Conservation (phyloP, 495 filamentous ascomycete species). For the Letharia columbiana region DNA sequence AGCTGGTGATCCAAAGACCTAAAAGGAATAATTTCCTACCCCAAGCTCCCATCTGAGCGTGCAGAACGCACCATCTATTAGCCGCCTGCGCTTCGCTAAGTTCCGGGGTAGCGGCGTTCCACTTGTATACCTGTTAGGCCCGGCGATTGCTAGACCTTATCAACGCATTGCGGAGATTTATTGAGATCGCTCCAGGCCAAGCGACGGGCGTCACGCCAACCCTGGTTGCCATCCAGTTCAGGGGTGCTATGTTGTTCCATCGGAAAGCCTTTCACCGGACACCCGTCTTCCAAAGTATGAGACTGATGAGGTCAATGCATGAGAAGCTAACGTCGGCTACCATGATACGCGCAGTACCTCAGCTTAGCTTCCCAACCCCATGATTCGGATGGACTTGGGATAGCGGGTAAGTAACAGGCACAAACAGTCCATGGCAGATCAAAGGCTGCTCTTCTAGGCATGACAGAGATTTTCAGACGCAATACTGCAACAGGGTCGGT, state of each 20-base stretch:
- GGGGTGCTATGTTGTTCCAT: background rate
- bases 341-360: slow-evolving; percentile 1
- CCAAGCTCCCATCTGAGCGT: slow-evolving; percentile 9
- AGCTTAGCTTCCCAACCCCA: slow-evolving; percentile 5
- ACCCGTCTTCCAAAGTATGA: background rate
- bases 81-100: slow-evolving; percentile 18
- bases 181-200: background rate
- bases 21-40: background rate
- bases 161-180: slow-evolving; percentile 1
- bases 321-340: slow-evolving; percentile 12
- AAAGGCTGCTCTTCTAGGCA: background rate
- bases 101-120: slow-evolving; percentile 14
- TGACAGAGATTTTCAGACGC: slow-evolving; percentile 13
- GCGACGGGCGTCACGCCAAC: background rate
- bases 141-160: slow-evolving; percentile 9
- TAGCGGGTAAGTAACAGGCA: slow-evolving; percentile 7
- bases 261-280: background rate
- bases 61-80: slow-evolving; percentile 21
- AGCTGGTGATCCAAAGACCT: slow-evolving; percentile 6
- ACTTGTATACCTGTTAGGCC: background rate
- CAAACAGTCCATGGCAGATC: background rate
- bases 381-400: slow-evolving; percentile 4
- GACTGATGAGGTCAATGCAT: slow-evolving; percentile 14
- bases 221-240: background rate
- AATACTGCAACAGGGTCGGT: slow-evolving; percentile 17